Evolutionary conservation across 2,329 filamentous ascomycete species (phyloP).

Genomic region (Bertia moriformis): DNA sequence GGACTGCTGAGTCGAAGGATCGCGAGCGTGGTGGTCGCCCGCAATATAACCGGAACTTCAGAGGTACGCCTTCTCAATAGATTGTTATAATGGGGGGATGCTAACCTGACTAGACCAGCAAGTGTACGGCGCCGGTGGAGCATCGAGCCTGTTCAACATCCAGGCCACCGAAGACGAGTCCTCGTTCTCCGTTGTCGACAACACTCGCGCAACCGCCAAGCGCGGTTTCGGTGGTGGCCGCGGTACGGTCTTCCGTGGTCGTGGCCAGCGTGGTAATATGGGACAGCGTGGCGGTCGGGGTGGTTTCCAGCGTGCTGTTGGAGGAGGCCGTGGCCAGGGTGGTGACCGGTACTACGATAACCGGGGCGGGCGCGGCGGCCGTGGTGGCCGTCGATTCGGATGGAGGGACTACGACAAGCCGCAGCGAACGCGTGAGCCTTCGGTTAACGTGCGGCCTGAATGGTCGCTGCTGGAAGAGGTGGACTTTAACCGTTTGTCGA

Average conservation of each 20-base stretch:
- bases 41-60: constrained; percentile 84
- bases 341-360: constrained; percentile 56
- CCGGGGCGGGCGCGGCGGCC: constrained; percentile 52
- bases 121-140: constrained; percentile 85
- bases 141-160: constrained; percentile 74
- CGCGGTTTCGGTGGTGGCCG: constrained; percentile 75
- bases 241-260: constrained; percentile 74
- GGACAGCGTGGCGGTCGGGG: constrained; percentile 47
- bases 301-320: constrained; percentile 58
- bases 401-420: constrained; percentile 99
- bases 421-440: constrained; percentile 85
- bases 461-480: constrained; percentile 97
- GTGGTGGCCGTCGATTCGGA: constrained; percentile 76
- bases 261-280: constrained; percentile 61
- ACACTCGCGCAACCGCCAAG: constrained; percentile 74
- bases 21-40: constrained; percentile 62
- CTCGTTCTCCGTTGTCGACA: constrained; percentile 95
- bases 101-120: constrained; percentile 59
- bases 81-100: neutral
- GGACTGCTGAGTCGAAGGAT: constrained; percentile 84
- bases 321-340: constrained; percentile 49
- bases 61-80: constrained; percentile 53
- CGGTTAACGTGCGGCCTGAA: constrained; percentile 88
- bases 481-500: constrained; percentile 86
- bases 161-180: constrained; percentile 90